Evolutionary conservation across 768 basidiomycete species (phyloP), one percentile per base, ranked within the genome.

Genomic region (Chalciporus pseudorubinellus): DNA sequence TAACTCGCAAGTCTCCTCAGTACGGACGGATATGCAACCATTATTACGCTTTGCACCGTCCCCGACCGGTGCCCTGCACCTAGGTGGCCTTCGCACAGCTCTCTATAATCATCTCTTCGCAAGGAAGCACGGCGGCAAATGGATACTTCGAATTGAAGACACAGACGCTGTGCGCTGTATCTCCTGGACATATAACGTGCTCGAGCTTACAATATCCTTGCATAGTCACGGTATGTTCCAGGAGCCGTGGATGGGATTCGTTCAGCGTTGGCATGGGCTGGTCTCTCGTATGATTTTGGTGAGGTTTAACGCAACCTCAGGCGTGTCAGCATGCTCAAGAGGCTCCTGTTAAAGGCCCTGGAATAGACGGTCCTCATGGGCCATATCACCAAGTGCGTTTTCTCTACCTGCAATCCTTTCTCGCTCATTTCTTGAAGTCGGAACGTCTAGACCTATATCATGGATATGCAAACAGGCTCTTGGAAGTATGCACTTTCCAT

Each of bases 31-130:
- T 44, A 51, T 46, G 50, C 6, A 55, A 76, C 78, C 77, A 11
- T 74, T 93, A 16, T 70, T 98, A 14, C 85, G 97, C 14, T 98
- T 99, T 68, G 97, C 95, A 3, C 97, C 97, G 1, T 98, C 97
- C 1, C 97, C 97, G 1, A 99, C 97, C 0, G 97, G 97, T 2
- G 80, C 87, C 28, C 74, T 98, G 5, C 97, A 99, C 68, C 83
- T 99, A 2, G 97, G 97, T 1, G 97, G 97, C 0, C 81, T 99
- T 13, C 75, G 97, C 16, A 98, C 95, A 48, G 97, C 95, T 0
- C 73, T 99, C 2, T 95, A 93, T 70, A 98, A 98, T 62, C 81
- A 97, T 62, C 70, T 98, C 0, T 85, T 87, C 50, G 90, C 95
- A 9, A 79, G 78, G 60, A 92, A 90, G 66, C 74, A 81, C 13